A percentile compares a stretch with the other conserved stretches of the same genome.
Evolutionary conservation across 345 rosid species (phyloP).

Genomic region (rapeseed (Brassica napus)): DNA sequence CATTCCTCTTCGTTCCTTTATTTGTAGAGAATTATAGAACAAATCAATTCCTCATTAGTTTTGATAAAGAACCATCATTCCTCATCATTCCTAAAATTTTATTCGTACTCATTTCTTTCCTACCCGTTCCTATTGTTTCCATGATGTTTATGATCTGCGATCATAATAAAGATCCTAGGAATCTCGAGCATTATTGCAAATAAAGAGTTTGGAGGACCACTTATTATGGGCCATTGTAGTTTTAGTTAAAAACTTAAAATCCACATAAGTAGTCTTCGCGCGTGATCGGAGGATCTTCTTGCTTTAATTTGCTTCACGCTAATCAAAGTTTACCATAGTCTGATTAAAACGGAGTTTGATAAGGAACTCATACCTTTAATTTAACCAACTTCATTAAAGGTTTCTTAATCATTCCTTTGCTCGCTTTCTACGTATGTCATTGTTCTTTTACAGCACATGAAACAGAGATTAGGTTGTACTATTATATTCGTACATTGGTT

Average conservation of each 20-base stretch:
- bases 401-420: slow-evolving; percentile 37
- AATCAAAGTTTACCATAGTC: slow-evolving; percentile 21
- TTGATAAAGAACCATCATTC: no score
- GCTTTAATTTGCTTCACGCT: slow-evolving; percentile 30
- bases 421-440: slow-evolving; percentile 33
- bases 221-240: slow-evolving; percentile 20
- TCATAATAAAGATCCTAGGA: slow-evolving; percentile 35
- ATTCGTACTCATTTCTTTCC: no score
- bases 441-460: slow-evolving; percentile 34
- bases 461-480: not conserved
- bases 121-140: no score
- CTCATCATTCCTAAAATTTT: no score
- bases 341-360: not conserved
- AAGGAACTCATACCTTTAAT: slow-evolving; percentile 21
- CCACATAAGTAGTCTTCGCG: slow-evolving; percentile 33
- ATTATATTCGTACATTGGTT: slow-evolving; percentile 1
- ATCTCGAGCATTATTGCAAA: slow-evolving; percentile 32
- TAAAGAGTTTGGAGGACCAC: slow-evolving; percentile 26
- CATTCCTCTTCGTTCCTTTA: no score
- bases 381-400: slow-evolving; percentile 22
- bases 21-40: no score
- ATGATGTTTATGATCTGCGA: slow-evolving; percentile 25
- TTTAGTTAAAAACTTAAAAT: slow-evolving; percentile 7
- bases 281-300: slow-evolving; percentile 34
- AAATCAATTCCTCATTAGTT: no score